phyloP scores from a whole-genome alignment of 805 yeast species.

The Candida verbasci region DNA sequence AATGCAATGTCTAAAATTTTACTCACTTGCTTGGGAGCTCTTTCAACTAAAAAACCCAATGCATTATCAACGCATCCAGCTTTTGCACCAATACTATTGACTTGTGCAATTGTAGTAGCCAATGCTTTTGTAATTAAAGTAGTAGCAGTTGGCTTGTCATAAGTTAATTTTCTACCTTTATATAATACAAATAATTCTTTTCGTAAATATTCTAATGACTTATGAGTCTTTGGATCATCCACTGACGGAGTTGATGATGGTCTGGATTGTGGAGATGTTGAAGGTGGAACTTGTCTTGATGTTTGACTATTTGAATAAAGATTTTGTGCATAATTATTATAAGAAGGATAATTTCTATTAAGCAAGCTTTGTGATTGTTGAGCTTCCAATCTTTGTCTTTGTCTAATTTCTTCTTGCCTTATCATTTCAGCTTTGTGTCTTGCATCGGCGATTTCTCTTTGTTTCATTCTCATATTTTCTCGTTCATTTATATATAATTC shows the following conservation, averaged over 20 bases:
- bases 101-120: conserved; percentile 90
- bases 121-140: conserved; percentile 83
- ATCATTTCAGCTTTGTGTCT: conserved; percentile 53
- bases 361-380: conserved; percentile 23
- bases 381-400: conserved; percentile 35
- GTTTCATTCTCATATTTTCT: conserved; percentile 64
- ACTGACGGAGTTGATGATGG: conserved; percentile 16
- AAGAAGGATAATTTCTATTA: conserved; percentile 21
- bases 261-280: conserved; percentile 14
- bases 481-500: conserved; percentile 79
- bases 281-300: conserved; percentile 12
- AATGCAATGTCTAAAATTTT: conserved; percentile 76
- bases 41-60: conserved; percentile 69
- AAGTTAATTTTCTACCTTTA: conserved; percentile 64
- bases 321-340: conserved; percentile 19
- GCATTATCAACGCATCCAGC: conserved; percentile 80
- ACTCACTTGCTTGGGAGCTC: conserved; percentile 76
- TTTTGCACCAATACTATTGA: conserved; percentile 80
- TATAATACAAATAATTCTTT: conserved; percentile 80
- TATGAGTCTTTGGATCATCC: conserved; percentile 28
- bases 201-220: conserved; percentile 78
- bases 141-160: conserved; percentile 78
- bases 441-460: conserved; percentile 60
- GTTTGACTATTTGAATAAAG: conserved; percentile 9
- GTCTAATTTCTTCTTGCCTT: conserved; percentile 47